Base-by-base conservation (phyloP, 2,329 filamentous ascomycete species). In the Ophidiomyces ophidiicola region DNA sequence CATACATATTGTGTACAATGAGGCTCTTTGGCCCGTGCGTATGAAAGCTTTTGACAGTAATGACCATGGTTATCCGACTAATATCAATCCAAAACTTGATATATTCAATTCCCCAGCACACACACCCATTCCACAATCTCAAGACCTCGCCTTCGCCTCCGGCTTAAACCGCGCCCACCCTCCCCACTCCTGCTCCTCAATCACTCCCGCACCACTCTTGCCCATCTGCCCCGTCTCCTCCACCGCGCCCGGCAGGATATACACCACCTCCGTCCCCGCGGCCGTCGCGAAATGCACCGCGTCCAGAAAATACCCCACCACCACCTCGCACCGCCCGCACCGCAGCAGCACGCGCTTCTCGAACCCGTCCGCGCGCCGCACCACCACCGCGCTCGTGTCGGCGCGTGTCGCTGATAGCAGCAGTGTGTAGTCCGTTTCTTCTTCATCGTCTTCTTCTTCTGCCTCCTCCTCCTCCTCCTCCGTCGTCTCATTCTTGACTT, bases 241-340 rank as follows among this genome's bases (percentile, higher is more conserved):
- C 48, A 81, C 53, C 5, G 71, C 72, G 8, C 69, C 75, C 0
- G 74, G 73, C 10, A 82, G 57, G 19, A 82, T 44, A 62, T 77
- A 82, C 5, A 78, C 56, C 32, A 74, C 64, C 50, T 52, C 57
- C 11, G 46, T 50, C 56, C 11, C 43, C 48, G 39, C 68, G 61
- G 31, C 53, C 50, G 32, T 8, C 34, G 36, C 44, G 53, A 75
- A 47, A 53, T 74, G 70, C 37, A 62, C 59, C 52, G 59, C 58
- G 49, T 75, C 72, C 29, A 82, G 56, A 50, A 71, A 66, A 60
- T 82, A 83, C 19, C 73, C 78, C 31, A 80, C 63, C 1, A 71
- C 65, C 19, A 79, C 53, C 21, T 66, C 63, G 60, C 79, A 82
- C 41, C 78, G 60, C 8, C 63, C 68, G 57, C 79, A 83, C 15